phyloP scores from a whole-genome alignment of 2,329 filamentous ascomycete species.

The Trichoderma sp. region DNA sequence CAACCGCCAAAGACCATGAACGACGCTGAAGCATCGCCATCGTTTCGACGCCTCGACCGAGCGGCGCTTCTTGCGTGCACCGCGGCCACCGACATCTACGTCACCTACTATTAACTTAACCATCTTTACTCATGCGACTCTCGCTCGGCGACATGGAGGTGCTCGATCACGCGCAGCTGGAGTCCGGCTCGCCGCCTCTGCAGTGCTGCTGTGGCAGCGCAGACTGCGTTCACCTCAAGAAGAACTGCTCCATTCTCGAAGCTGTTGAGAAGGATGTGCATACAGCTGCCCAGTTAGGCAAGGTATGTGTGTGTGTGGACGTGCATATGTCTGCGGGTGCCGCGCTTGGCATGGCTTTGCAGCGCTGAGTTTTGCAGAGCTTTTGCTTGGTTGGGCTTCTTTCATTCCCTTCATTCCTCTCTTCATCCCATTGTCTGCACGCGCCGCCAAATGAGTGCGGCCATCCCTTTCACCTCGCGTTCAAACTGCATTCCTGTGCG shows the following conservation, averaged over 20 bases:
- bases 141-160: conserved; percentile 19
- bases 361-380: neutral
- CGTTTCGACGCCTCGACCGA: neutral
- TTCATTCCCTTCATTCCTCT: neutral
- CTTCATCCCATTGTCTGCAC: neutral
- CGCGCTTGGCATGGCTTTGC: neutral
- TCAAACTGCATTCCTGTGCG: conserved; percentile 2
- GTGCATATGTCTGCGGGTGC: neutral
- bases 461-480: neutral
- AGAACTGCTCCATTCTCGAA: conserved; percentile 77
- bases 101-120: neutral
- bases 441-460: neutral
- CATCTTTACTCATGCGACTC: neutral
- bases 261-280: conserved; percentile 85
- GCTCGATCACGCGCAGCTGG: conserved; percentile 28
- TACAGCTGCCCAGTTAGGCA: conserved; percentile 82
- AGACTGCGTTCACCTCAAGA: conserved; percentile 77
- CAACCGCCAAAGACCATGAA: conserved; percentile 11
- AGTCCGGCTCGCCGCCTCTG: conserved; percentile 40
- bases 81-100: neutral
- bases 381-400: neutral
- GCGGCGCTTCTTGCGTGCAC: neutral
- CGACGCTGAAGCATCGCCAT: conserved; percentile 2
- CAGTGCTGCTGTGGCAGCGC: conserved; percentile 83
- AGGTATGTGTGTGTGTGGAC: conserved; percentile 61